A percentile compares a stretch with the other conserved stretches of the same genome.
Evolutionary conservation across 2,329 filamentous ascomycete genomes (phyloP).

Genomic region (Aspergillus quadricinctus): DNA sequence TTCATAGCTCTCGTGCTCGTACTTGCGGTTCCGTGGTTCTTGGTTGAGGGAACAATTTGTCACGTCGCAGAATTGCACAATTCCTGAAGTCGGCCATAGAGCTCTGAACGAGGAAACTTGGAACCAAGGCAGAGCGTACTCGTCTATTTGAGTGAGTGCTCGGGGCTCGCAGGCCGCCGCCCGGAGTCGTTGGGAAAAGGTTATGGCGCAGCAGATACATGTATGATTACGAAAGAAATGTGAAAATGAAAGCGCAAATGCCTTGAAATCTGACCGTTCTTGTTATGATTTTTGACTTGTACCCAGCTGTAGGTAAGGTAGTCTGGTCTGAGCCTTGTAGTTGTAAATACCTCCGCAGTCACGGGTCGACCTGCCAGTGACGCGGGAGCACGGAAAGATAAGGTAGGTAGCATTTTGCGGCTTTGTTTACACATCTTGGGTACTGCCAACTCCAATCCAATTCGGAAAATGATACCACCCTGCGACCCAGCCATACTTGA

Average conservation of each 20-base stretch:
- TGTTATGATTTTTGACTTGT: not conserved
- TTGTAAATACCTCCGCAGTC: not conserved
- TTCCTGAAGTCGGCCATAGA: not conserved
- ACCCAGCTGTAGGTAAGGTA: not conserved
- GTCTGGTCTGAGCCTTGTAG: not conserved
- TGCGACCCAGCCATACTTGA: constrained; percentile 37
- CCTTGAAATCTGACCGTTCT: constrained; percentile 15
- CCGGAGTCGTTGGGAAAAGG: not conserved
- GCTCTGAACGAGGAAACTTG: not conserved
- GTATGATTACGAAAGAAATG: constrained; percentile 39
- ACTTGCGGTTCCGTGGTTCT: not conserved
- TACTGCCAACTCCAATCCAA: not conserved
- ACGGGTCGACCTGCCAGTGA: not conserved
- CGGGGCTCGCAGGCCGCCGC: not conserved
- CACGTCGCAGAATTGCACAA: not conserved
- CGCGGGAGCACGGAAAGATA: not conserved
- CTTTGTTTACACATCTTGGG: not conserved
- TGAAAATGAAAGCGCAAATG: constrained; percentile 28
- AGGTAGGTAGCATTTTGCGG: not conserved
- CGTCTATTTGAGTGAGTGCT: not conserved
- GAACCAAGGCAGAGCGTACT: not conserved
- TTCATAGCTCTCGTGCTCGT: not conserved
- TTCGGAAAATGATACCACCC: constrained; percentile 38
- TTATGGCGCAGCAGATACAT: constrained; percentile 12
- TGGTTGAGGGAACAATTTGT: not conserved